phyloP scores from a whole-genome alignment of 2,329 filamentous ascomycete species.

The Helotiales sp. region DNA sequence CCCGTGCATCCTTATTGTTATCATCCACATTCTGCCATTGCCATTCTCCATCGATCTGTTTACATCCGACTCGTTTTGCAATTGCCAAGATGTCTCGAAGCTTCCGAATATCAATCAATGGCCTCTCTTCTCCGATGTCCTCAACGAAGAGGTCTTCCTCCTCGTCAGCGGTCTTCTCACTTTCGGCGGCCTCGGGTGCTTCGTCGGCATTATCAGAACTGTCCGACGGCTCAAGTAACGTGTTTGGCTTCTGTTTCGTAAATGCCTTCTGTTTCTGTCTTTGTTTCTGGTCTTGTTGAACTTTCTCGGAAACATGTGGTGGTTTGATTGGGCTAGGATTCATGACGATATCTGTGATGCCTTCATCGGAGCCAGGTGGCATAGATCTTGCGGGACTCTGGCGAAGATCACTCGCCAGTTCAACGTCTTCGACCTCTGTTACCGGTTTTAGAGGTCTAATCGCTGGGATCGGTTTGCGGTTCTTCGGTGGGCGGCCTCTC shows the following conservation, averaged over 20 bases:
- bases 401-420: neutral
- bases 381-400: neutral
- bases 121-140: neutral
- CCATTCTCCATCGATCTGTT: neutral
- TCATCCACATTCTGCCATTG: neutral
- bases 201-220: neutral
- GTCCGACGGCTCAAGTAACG: neutral
- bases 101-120: neutral
- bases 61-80: constrained; percentile 8
- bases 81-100: constrained; percentile 7
- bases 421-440: neutral
- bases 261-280: neutral
- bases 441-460: neutral
- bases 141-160: neutral
- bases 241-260: neutral
- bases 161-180: neutral
- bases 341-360: constrained; percentile 5
- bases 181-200: neutral
- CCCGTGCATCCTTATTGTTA: neutral
- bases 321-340: constrained; percentile 17
- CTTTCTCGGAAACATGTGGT: neutral
- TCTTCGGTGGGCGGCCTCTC: constrained; percentile 9
- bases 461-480: neutral
- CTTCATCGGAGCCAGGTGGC: neutral
- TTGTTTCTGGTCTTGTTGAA: neutral